phyloP scores from a whole-genome alignment of 2,329 filamentous ascomycete genomes.

The Clonostachys rhizophaga region DNA sequence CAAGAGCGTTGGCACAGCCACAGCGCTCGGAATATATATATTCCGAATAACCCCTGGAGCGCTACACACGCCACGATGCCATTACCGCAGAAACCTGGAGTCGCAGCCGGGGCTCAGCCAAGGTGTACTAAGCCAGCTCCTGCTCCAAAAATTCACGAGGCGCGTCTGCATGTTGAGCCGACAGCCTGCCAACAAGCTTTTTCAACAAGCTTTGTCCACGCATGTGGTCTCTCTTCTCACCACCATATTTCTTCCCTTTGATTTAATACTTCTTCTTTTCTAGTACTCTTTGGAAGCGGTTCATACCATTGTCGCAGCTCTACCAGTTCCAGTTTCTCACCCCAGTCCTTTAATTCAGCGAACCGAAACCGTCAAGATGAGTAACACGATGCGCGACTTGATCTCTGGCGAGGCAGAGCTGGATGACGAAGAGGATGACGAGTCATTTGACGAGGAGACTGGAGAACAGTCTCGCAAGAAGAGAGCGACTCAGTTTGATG shows the following conservation, averaged over 20 bases:
- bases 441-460: constrained; percentile 73
- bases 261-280: too few species aligned
- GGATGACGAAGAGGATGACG: constrained; percentile 81
- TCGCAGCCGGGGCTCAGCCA: too few species aligned
- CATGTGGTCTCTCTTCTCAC: neutral
- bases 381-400: constrained; percentile 64
- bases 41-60: neutral
- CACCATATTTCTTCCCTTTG: neutral
- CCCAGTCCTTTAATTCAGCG: neutral
- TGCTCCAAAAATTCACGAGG: constrained; percentile 1
- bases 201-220: neutral
- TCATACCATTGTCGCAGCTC: neutral
- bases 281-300: neutral
- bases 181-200: too few species aligned
- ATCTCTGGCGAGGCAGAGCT: constrained; percentile 83
- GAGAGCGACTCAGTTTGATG: constrained; percentile 48
- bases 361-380: constrained; percentile 41
- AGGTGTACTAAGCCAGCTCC: neutral
- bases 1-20: neutral
- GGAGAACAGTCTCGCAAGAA: constrained; percentile 50
- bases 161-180: neutral
- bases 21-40: neutral
- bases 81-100: too few species aligned
- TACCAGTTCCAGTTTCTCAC: neutral
- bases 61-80: neutral